Percentiles rank a stretch among this genome's conserved stretches.
Conservation (phyloP, 208 protist species). For the Histomonas meleagridis region DNA sequence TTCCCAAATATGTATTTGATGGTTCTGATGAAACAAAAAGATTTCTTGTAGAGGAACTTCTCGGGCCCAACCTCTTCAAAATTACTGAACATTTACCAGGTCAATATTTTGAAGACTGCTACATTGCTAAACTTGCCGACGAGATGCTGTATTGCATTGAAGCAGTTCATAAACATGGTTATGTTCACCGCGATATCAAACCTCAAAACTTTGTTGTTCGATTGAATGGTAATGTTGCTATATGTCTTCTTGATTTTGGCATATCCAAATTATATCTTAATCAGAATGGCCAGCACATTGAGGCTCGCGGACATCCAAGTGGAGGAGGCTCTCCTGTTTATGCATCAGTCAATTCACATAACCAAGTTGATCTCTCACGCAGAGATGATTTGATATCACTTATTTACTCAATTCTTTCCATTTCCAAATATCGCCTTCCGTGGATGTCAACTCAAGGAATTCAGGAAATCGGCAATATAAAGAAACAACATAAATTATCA, state of each 20-base stretch:
- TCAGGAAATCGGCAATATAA: not conserved
- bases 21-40: not conserved
- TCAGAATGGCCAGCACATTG: not conserved
- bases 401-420: not conserved
- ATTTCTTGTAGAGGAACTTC: not conserved
- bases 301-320: not conserved
- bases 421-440: not conserved
- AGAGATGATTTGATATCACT: not conserved
- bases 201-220: not conserved
- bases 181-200: constrained; percentile 26
- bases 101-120: not conserved
- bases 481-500: not conserved
- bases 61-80: not conserved
- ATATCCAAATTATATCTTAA: not conserved
- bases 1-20: not conserved
- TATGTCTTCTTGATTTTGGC: not conserved
- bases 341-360: not conserved
- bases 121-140: not conserved
- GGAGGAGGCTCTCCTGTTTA: not conserved
- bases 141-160: not conserved
- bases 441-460: not conserved
- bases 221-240: not conserved
- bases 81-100: not conserved
- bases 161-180: not conserved
- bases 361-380: not conserved